Base-by-base conservation (phyloP, 2,329 filamentous ascomycete genomes). In the Diatrype stigma region DNA sequence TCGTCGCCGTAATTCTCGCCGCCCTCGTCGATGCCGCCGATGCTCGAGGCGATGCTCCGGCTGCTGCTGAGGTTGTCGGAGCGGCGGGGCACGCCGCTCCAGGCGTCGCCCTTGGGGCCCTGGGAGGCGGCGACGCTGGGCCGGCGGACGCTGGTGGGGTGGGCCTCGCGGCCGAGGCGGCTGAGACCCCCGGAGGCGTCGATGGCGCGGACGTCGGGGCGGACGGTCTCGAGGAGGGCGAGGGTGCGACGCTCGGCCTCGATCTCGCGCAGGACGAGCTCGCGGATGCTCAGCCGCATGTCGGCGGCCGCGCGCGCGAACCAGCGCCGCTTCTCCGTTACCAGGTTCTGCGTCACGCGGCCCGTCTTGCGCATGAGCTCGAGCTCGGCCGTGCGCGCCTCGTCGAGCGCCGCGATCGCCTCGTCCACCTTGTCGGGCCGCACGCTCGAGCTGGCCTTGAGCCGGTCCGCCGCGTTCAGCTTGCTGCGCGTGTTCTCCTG, bases 381-480 rank as follows among this genome's bases (percentile, higher is more conserved):
- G 14, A 84, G 76, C 71, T 99, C 94, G 59, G 89, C 84, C 56
- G 81, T 85, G 50, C 87, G 81, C 3, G 94, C 94, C 65, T 97
- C 94, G 56, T 96, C 91, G 4, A 97, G 80, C 4, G 90, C 82
- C 17, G 85, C 80, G 63, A 99, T 95, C n/a, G 94, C 94, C 71
- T 99, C 94, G 67, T 99, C 94, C 26, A 97, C 94, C 73, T 97
- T 99, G 66, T 99, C 94, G 34, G 88, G 82, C 55, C 90, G 87
- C 34, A 99, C 92, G 51, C 85, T 94, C 16, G 89, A 88, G 68
- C 85, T 90, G 17, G 86, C 84, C 67, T 95, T 96, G 54, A 99
- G 79, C 42, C 94, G 84, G 68, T 97, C 92, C 1, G 92, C 91
- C 1, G 92, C 90, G 56, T 86, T 84, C 37, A 94, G 82, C 69